Evolutionary conservation across 441 rosid species (phyloP), one percentile per base, ranked within the genome.

Genomic region (Erodium chrysanthum): DNA sequence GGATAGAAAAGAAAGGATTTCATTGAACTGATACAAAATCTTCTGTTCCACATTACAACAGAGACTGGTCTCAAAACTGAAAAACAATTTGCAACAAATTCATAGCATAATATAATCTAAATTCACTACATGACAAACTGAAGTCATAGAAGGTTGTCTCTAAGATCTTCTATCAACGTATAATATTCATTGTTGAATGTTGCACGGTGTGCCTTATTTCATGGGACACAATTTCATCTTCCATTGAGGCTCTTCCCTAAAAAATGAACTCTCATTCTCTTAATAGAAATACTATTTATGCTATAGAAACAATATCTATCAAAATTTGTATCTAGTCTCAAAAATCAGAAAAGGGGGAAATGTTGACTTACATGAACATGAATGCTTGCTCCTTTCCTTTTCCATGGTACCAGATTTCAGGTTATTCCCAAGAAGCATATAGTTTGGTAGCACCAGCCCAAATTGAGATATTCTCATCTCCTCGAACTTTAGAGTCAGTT

Each of bases 401-500:
- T 40, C 46, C 46, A 40, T 40, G 46, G 14, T 40, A 37, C 8
- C 42, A 37, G 7, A 37, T 37, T 37, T 37, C 11, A 37, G 42
- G 42, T 7, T 37, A 37, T 8, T 37, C 42, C 10, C 42, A 37
- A 7, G 42, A 40, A 40, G 46, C 46, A 40, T 5, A 33, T 33
- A 40, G 46, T 40, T 0, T 10, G 1, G 14, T 40, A 40, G 46
- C 9, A 40, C 46, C 42, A 7, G 46, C 46, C 46, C 11, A 40
- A 10, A 40, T 10, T 40, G 46, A 40, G 46, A 40, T 12, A 40
- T 40, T 40, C 46, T 40, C 4, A 40, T 52, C 18, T 18, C 22
- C 59, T 48, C 33, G 40, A 60, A 33, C 33, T 66, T 61, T 66
- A 65, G 44, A 33, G 68, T 66, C 50, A 8, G 44, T 63, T 73